These are phyloP conservation scores for Brassica rapa DNA, from an alignment of 345 rosid genomes.

Conservation along the genomic window DNA sequence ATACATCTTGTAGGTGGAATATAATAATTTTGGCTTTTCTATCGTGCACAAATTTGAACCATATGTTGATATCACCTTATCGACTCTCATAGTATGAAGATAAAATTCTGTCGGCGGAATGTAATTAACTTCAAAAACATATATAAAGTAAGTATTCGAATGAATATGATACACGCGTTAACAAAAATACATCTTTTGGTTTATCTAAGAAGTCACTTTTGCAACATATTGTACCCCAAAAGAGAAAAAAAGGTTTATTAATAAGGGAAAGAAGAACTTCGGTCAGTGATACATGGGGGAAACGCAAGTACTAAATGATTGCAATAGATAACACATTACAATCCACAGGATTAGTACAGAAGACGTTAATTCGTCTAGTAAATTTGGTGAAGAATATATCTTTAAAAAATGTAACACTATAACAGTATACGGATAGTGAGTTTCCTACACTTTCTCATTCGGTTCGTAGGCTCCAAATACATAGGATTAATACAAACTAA, in stretches of 20 bases:
- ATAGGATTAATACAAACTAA: too few relatives aligned
- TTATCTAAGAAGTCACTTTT: background rate
- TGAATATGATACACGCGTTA: background rate
- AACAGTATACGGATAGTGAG: too few relatives aligned
- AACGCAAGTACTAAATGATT: constrained; percentile 10
- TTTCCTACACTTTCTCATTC: too few relatives aligned
- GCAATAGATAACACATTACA: constrained; percentile 7
- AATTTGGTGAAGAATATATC: too few relatives aligned
- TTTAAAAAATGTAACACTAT: too few relatives aligned
- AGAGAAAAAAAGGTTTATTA: background rate
- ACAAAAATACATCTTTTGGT: too few relatives aligned
- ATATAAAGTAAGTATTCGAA: background rate
- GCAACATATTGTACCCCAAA: constrained; percentile 4
- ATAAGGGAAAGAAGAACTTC: background rate
- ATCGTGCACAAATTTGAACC: constrained; percentile 13
- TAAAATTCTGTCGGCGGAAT: background rate
- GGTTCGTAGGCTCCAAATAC: too few relatives aligned
- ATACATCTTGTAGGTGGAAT: constrained; percentile 11
- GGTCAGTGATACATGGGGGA: background rate
- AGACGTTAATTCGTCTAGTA: too few relatives aligned
- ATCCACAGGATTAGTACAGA: too few relatives aligned
- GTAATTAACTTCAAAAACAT: background rate
- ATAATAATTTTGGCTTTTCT: background rate
- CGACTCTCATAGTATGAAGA: background rate
- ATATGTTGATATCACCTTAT: constrained; percentile 9